Evolutionary conservation across 345 rosid species (phyloP), one percentile per base, ranked within the genome.

Genomic region (Stellera chamaejasme): DNA sequence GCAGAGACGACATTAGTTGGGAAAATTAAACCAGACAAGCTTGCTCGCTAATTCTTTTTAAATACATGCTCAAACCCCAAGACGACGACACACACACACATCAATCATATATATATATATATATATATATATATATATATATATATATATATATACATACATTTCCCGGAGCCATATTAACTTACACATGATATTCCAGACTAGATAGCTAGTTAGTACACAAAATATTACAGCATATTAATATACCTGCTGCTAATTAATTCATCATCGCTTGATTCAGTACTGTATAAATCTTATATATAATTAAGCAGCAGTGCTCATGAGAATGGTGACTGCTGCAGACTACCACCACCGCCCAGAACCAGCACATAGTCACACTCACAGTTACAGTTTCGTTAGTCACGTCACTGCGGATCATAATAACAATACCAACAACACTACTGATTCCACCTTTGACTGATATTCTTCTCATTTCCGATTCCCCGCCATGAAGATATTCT

Each of bases 401-500:
- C 78, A 79, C 69, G 64, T 78, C 65, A 64, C 55, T n/a, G n/a
- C n/a, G 70, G 68, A 61, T 25, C 23, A 48, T 13, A 50, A 62
- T n/a, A n/a, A 16, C 28, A 3, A 13, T 52, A 25, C 52, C 36
- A 5, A 11, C 27, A 13, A n/a, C n/a, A n/a, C n/a, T n/a, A n/a
- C 59, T 32, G 7, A 32, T 32, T 32, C n/a, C n/a, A n/a, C n/a
- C n/a, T n/a, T n/a, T n/a, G n/a, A n/a, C n/a, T n/a, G n/a, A n/a
- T n/a, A n/a, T n/a, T n/a, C n/a, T n/a, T n/a, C n/a, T n/a, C n/a
- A n/a, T n/a, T n/a, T 70, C 9, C 71, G 78, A 57, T 73, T 77
- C 39, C 75, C 82, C 0, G 59, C 77, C n/a, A 90, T 87, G 97
- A 90, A 87, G 74, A 62, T 90, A 51, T 77, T 87, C 62, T 61